Conservation (phyloP, 192 early-diverging fungal genomes). For the Coemansia sp. region DNA sequence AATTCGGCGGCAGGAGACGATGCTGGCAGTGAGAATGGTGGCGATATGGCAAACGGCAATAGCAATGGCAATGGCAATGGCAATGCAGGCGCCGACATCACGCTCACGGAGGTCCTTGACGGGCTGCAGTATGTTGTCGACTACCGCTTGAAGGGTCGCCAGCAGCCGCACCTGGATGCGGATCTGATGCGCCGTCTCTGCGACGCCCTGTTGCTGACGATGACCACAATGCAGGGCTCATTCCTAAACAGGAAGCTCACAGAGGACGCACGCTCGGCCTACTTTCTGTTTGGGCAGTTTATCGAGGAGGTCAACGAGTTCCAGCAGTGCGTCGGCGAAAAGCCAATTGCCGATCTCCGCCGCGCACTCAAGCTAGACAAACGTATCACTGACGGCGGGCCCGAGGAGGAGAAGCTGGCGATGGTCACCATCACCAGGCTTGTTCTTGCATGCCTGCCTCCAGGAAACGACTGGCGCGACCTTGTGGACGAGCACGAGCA, state of each 20-base stretch:
- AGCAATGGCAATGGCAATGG: neutral
- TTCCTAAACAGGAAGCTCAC: slow-evolving; percentile 66
- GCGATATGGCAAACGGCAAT: neutral
- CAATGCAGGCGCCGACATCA: slow-evolving; percentile 24
- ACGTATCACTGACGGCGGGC: slow-evolving; percentile 77
- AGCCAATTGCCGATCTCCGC: slow-evolving; percentile 78
- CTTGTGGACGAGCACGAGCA: slow-evolving; percentile 83
- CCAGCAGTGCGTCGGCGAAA: slow-evolving; percentile 75
- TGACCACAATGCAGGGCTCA: slow-evolving; percentile 64
- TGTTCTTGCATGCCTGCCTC: slow-evolving; percentile 72
- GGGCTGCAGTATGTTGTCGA: slow-evolving; percentile 95
- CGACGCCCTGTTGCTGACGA: slow-evolving; percentile 83
- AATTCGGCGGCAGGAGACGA: slow-evolving; percentile 3
- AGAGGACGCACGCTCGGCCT: slow-evolving; percentile 81
- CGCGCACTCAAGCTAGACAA: slow-evolving; percentile 63
- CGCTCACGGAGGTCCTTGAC: slow-evolving; percentile 73
- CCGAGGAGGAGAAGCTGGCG: slow-evolving; percentile 69
- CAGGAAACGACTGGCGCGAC: slow-evolving; percentile 90
- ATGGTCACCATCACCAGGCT: slow-evolving; percentile 81
- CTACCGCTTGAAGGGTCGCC: slow-evolving; percentile 84
- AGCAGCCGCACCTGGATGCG: slow-evolving; percentile 78
- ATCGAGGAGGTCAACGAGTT: slow-evolving; percentile 93
- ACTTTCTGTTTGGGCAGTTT: slow-evolving; percentile 94
- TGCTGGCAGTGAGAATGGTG: neutral
- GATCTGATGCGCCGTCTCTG: slow-evolving; percentile 85